Conservation (phyloP, 192 early-diverging fungal genomes). For the Umbelopsis vinacea region DNA sequence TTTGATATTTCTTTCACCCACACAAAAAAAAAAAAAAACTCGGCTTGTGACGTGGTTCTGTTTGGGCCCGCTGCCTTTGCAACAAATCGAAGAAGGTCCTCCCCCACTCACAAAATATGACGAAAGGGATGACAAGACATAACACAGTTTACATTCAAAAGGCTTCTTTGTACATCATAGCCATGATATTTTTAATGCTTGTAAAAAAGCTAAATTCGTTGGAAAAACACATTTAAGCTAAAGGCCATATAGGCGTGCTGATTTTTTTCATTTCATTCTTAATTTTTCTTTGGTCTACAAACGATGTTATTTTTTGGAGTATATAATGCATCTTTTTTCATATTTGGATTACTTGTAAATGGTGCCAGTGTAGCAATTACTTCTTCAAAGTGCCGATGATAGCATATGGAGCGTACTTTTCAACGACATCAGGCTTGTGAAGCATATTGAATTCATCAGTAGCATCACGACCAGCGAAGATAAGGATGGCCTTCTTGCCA, state of each 20-base stretch:
- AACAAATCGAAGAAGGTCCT: no score
- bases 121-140: no score
- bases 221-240: no score
- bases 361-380: conserved; percentile 28
- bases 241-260: no score
- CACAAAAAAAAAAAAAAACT: conserved; percentile 14
- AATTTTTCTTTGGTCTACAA: neutral
- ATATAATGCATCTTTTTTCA: neutral
- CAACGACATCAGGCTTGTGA: conserved; percentile 81
- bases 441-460: conserved; percentile 87
- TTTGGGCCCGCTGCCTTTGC: neutral
- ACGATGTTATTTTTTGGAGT: neutral
- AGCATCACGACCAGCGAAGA: conserved; percentile 86
- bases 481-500: conserved; percentile 83
- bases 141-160: no score
- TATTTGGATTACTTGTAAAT: conserved; percentile 24
- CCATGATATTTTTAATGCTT: no score
- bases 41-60: conserved; percentile 11
- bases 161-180: no score
- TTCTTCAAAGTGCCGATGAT: conserved; percentile 44
- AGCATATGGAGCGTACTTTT: conserved; percentile 64
- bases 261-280: neutral
- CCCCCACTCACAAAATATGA: no score
- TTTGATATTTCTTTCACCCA: neutral
- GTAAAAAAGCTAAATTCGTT: no score